Percentiles rank a stretch among this genome's conserved stretches.
Conservation (phyloP, 768 basidiomycete species). For the Mycena galopus region DNA sequence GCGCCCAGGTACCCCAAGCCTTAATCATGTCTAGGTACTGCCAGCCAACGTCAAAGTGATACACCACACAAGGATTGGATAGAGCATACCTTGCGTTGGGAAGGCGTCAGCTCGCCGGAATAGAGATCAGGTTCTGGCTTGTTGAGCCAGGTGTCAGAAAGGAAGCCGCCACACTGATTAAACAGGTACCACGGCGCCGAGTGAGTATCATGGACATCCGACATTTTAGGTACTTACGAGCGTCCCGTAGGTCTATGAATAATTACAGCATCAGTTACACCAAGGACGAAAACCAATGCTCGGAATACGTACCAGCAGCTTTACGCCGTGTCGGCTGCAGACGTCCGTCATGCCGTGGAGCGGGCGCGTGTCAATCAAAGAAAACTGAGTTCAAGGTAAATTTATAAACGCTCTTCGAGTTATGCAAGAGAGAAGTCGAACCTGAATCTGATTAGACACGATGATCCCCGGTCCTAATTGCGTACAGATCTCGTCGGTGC, state of each 20-base stretch:
- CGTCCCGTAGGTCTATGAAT: conserved; percentile 71
- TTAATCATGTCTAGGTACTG: conserved; percentile 89
- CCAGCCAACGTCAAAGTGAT: not conserved
- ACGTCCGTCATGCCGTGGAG: conserved; percentile 84
- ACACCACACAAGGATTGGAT: not conserved
- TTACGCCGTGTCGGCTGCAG: conserved; percentile 77
- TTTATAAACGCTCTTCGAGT: not conserved
- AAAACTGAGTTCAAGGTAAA: conserved; percentile 66
- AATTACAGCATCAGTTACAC: not conserved
- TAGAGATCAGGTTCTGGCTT: conserved; percentile 79
- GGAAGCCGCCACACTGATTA: conserved; percentile 82
- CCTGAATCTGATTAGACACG: conserved; percentile 88
- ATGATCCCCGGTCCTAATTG: conserved; percentile 77
- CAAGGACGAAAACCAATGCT: not conserved
- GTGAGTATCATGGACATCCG: not conserved
- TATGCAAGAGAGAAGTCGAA: conserved; percentile 43
- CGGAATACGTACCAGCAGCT: conserved; percentile 61
- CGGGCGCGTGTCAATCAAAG: conserved; percentile 83
- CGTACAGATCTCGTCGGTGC: conserved; percentile 85
- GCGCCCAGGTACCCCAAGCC: conserved; percentile 82
- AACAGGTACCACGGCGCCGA: conserved; percentile 14
- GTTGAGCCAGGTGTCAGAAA: conserved; percentile 80
- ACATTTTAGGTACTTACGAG: conserved; percentile 61
- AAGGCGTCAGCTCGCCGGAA: conserved; percentile 75
- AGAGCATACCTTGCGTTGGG: conserved; percentile 78